Conservation (phyloP, 2,329 filamentous ascomycete genomes). For the Nemania sp. region DNA sequence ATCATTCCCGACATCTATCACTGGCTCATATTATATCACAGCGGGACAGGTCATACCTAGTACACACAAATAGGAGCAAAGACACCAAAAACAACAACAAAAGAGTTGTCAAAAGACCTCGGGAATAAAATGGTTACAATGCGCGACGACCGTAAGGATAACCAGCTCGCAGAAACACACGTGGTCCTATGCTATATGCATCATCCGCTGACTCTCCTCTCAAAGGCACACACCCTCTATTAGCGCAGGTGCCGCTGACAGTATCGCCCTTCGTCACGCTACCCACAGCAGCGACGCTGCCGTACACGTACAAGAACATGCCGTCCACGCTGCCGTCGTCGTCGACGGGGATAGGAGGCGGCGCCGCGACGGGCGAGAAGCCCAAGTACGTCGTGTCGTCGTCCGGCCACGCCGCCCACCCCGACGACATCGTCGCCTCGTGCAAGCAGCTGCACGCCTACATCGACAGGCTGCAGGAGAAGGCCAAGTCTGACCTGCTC, state of each 20-base stretch:
- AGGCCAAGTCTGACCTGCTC: constrained; percentile 68
- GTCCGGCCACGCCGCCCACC: constrained; percentile 81
- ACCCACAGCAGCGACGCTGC: constrained; percentile 85
- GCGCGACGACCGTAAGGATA: constrained; percentile 46
- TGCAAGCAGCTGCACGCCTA: constrained; percentile 80
- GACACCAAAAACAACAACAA: neutral
- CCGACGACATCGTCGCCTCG: constrained; percentile 81
- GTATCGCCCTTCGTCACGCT: constrained; percentile 94
- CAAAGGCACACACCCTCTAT: constrained; percentile 79
- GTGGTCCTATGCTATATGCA: neutral
- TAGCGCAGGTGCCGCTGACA: constrained; percentile 90
- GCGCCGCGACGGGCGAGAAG: constrained; percentile 48
- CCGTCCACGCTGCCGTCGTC: constrained; percentile 84
- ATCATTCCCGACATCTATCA: too few relatives aligned
- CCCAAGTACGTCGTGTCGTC: constrained; percentile 76
- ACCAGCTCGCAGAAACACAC: constrained; percentile 11
- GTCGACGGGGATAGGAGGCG: constrained; percentile 55
- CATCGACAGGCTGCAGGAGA: constrained; percentile 68
- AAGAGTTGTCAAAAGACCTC: neutral
- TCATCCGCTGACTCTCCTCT: neutral
- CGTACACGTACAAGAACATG: constrained; percentile 92
- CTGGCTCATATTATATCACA: too few relatives aligned
- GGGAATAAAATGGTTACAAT: constrained; percentile 37
- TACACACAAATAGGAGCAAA: too few relatives aligned
- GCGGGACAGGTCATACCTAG: too few relatives aligned